A percentile compares a stretch with the other conserved stretches of the same genome.
These are phyloP conservation scores for Acorus gramineus DNA, from an alignment of 106 monocot genomes.

Conservation along the genomic window DNA sequence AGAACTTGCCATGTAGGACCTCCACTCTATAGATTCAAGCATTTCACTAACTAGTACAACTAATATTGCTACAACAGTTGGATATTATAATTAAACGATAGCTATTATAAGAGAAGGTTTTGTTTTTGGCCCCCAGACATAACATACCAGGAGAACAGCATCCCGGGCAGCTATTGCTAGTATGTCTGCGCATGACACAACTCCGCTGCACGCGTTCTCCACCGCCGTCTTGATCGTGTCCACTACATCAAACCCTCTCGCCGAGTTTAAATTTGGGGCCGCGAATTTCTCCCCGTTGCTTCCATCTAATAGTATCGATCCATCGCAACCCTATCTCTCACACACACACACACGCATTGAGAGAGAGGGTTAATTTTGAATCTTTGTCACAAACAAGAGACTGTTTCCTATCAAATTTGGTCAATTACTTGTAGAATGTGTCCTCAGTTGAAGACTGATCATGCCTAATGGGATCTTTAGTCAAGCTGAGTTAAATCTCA, in stretches of 20 bases:
- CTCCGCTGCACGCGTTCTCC: conserved; percentile 44
- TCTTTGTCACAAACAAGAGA: background rate
- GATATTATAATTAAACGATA: too few species aligned
- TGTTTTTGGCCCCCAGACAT: too few species aligned
- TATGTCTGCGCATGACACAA: conserved; percentile 65
- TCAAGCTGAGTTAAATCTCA: background rate
- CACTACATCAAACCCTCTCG: conserved; percentile 51
- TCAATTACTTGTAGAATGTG: too few species aligned
- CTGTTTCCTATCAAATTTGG: background rate
- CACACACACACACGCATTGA: too few species aligned
- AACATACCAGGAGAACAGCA: conserved; percentile 35
- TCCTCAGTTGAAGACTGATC: too few species aligned
- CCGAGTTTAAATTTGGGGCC: conserved; percentile 37
- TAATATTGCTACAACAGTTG: too few species aligned
- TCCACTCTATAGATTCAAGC: conserved; percentile 35
- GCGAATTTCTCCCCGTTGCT: conserved; percentile 51
- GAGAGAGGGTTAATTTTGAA: background rate
- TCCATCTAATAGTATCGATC: conserved; percentile 51
- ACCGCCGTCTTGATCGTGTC: conserved; percentile 50
- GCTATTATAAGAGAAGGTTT: too few species aligned
- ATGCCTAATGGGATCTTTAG: too few species aligned
- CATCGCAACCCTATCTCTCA: conserved; percentile 70
- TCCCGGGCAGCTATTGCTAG: conserved; percentile 56
- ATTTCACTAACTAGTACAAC: background rate
- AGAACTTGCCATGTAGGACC: conserved; percentile 41